Base-by-base conservation (phyloP, 2,329 filamentous ascomycete genomes). In the Dothideomycetes sp. region DNA sequence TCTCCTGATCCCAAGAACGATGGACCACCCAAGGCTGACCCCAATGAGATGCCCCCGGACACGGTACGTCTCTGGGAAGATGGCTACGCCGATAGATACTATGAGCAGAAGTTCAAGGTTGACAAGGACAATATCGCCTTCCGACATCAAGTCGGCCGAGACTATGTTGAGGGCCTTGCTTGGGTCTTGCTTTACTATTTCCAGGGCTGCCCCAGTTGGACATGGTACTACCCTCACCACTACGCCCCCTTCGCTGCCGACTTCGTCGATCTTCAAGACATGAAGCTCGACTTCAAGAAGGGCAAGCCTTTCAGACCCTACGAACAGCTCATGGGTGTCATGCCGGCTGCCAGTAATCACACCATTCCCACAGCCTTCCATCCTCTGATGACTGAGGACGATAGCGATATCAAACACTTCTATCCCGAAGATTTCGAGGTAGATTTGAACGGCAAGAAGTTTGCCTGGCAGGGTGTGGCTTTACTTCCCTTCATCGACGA, bases 141-240 rank as follows among this genome's bases (percentile, higher is more conserved):
- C 61, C 83, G 89, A 39, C 82, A 88, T 60, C 76, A 86, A 54
- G 93, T 98, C 41, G 91, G 83, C 27, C 76, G 78, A 39, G 77
- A 84, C n/a, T 98, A 98, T 58, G 87, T 89, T 10, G 87, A 96
- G 66, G 91, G 91, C 27, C 73, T 98, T 8, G 83, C 83, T 16
- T 98, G 93, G 91, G 91, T 98, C 30, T 68, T 98, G 37, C 70
- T 88, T 27, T 98, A 98, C 63, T 98, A 98, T 60, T 94, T 95
- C 61, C 91, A 98, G 61, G 91, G 91, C 18, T 98, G 91, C 53
- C 87, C 91, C 16, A 95, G 87, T 0, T 98, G 93, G 91, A 93
- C 89, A 38, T 98, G 91, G 91, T 98, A 91, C 59, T 98, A 95
- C 56, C 91, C 91, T 1, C 94, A 96, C 55, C 91, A 98, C 58